Conservation (phyloP, 129 eudicot genomes). For the Pulicaria dysenterica region DNA sequence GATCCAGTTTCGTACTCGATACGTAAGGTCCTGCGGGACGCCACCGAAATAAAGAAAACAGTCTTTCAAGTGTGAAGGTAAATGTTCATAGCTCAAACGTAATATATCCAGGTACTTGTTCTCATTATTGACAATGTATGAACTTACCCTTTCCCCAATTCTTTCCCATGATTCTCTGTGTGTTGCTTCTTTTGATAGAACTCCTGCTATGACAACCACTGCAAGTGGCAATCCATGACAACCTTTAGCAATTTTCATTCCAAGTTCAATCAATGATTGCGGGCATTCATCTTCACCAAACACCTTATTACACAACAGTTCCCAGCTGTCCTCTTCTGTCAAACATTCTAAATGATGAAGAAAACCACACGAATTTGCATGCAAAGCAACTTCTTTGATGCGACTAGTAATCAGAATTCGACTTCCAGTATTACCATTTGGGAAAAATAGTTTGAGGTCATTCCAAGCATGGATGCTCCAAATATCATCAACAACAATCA, state of each 20-base stretch:
- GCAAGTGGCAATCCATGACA: conserved; percentile 45
- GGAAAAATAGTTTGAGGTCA: conserved; percentile 21
- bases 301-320: conserved; percentile 23
- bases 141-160: background rate
- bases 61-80: conserved; percentile 29
- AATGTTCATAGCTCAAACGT: conserved; percentile 23
- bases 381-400: conserved; percentile 18
- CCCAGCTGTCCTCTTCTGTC: conserved; percentile 27
- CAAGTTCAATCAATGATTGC: background rate
- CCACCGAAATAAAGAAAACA: conserved; percentile 34
- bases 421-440: conserved; percentile 28
- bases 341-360: conserved; percentile 12
- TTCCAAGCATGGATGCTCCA: conserved; percentile 36
- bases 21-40: conserved; percentile 6
- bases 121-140: background rate
- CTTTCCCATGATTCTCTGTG: conserved; percentile 7
- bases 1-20: background rate
- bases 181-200: conserved; percentile 21
- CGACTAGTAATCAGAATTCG: conserved; percentile 40
- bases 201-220: conserved; percentile 40
- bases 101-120: background rate
- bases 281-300: conserved; percentile 16
- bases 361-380: conserved; percentile 8
- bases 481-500: conserved; percentile 45
- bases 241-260: conserved; percentile 26